These are phyloP conservation scores for Jacaranda copaia DNA, from an alignment of 257 asterid genomes.

Conservation along the genomic window DNA sequence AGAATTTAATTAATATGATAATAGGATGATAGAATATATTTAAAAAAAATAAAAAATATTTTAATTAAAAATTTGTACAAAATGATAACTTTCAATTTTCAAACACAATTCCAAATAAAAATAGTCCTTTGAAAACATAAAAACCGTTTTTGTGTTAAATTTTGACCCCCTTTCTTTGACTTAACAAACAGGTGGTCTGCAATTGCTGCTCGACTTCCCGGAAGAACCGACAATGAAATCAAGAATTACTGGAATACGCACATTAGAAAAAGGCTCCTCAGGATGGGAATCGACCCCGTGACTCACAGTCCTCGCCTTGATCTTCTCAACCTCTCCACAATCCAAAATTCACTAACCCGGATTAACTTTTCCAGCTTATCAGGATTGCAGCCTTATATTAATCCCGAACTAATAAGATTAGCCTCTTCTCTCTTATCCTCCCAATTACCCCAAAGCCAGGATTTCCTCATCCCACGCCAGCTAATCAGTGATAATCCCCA, in stretches of 20 bases:
- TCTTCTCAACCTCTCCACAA: constrained; percentile 72
- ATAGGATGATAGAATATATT: too few species aligned
- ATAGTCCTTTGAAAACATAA: too few species aligned
- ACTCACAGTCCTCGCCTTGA: constrained; percentile 84
- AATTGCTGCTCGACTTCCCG: constrained; percentile 79
- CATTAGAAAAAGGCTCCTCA: constrained; percentile 72
- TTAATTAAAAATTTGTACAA: too few species aligned
- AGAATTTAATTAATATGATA: too few species aligned
- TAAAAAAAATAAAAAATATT: too few species aligned
- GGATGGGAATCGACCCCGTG: constrained; percentile 89
- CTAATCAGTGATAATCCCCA: constrained; percentile 37
- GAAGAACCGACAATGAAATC: constrained; percentile 85
- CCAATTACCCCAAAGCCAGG: constrained; percentile 46
- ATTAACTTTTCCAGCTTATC: constrained; percentile 51
- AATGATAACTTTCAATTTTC: too few species aligned
- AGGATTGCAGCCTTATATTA: constrained; percentile 54
- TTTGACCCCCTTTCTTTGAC: not conserved
- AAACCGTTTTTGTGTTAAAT: not conserved
- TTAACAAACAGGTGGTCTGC: constrained; percentile 72
- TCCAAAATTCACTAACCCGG: constrained; percentile 48
- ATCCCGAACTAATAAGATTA: constrained; percentile 60
- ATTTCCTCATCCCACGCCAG: constrained; percentile 35
- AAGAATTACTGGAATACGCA: constrained; percentile 90
- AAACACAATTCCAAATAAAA: too few species aligned
- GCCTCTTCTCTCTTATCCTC: constrained; percentile 59